These are phyloP conservation scores for Sporothrix globosa DNA, from an alignment of 2,329 filamentous ascomycete species.

Conservation along the genomic window DNA sequence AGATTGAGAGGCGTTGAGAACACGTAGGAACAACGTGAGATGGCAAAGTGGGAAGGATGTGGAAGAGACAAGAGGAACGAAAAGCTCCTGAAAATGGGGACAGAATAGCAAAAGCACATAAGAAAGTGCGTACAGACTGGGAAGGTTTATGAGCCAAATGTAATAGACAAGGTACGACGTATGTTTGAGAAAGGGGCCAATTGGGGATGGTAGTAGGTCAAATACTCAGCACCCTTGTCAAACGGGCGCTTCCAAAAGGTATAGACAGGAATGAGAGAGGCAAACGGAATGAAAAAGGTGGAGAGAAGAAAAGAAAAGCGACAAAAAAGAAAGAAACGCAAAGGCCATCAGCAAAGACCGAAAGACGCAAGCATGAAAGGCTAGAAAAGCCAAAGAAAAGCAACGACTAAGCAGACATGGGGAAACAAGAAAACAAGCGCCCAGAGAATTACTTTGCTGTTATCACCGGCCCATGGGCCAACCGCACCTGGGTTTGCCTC, in stretches of 20 bases:
- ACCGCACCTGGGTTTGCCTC: not conserved
- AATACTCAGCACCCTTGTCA: not conserved
- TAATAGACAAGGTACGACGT: not conserved
- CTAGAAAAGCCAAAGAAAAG: not conserved
- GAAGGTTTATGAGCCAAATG: too few species aligned
- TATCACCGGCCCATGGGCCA: slow-evolving; percentile 1
- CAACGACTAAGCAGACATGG: not conserved
- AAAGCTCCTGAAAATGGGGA: not conserved
- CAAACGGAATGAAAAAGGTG: not conserved
- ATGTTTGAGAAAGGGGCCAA: not conserved
- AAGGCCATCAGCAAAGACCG: not conserved
- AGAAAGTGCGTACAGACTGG: not conserved
- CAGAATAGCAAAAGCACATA: not conserved
- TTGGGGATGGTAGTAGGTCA: not conserved
- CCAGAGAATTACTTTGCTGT: slow-evolving; percentile 18
- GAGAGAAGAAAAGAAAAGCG: not conserved
- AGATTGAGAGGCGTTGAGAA: not conserved
- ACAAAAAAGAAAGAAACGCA: not conserved
- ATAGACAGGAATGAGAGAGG: not conserved
- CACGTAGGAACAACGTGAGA: not conserved
- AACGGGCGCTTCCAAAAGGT: not conserved
- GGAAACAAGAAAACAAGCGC: slow-evolving; percentile 13
- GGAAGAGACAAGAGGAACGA: not conserved
- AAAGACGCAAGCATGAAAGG: not conserved
- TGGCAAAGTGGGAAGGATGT: not conserved